These are phyloP conservation scores for Austroboletus eburneus DNA, from an alignment of 768 basidiomycete genomes.

Conservation along the genomic window DNA sequence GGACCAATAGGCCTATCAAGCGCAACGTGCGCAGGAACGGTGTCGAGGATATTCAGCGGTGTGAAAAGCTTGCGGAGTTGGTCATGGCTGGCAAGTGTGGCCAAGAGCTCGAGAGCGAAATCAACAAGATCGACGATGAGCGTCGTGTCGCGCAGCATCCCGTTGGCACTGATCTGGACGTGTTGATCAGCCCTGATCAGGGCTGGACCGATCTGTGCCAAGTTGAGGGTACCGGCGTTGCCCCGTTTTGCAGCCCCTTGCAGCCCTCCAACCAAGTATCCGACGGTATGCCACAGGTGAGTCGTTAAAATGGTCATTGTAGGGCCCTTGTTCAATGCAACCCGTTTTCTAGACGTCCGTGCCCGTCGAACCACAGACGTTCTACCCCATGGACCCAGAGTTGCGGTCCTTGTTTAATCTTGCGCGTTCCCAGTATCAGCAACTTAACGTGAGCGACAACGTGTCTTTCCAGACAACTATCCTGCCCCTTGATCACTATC, in stretches of 20 bases:
- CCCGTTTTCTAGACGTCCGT: conserved; percentile 1
- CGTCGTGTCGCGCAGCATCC: not conserved
- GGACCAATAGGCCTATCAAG: conserved; percentile 42
- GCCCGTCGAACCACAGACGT: conserved; percentile 2
- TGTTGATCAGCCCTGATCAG: not conserved
- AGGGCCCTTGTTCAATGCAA: no score
- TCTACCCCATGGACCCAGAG: not conserved
- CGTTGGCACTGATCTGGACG: not conserved
- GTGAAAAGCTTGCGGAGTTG: conserved; percentile 46
- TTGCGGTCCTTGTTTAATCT: not conserved
- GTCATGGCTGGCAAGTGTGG: conserved; percentile 49
- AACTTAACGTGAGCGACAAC: not conserved
- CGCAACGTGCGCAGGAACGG: conserved; percentile 52
- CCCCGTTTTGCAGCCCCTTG: conserved; percentile 28
- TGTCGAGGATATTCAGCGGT: conserved; percentile 44
- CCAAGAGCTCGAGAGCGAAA: conserved; percentile 42
- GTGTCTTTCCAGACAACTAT: not conserved
- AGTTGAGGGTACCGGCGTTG: conserved; percentile 7
- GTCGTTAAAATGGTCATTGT: conserved; percentile 2
- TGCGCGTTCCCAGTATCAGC: conserved; percentile 8
- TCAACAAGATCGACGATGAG: conserved; percentile 31
- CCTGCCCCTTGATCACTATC: conserved; percentile 4
- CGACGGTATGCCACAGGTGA: conserved; percentile 11
- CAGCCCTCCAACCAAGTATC: conserved; percentile 18
- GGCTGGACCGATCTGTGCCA: not conserved